These are phyloP conservation scores for Fusarium graminum DNA, from an alignment of 2,329 filamentous ascomycete species.

Conservation along the genomic window DNA sequence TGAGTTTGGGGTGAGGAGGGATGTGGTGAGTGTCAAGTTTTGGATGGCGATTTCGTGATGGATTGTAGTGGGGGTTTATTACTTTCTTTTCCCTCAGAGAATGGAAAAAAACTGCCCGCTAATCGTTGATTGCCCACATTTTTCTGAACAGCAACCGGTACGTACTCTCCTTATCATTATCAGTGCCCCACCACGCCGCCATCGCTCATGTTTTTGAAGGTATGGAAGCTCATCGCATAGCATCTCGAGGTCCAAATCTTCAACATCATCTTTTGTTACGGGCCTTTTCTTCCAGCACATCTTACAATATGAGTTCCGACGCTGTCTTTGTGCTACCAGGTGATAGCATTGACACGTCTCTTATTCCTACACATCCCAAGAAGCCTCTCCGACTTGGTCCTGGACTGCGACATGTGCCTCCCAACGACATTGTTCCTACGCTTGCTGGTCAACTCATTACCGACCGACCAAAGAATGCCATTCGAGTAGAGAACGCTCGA, in stretches of 20 bases:
- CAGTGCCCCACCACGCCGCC: constrained; percentile 29
- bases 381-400: constrained; percentile 84
- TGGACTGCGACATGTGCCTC: constrained; percentile 84
- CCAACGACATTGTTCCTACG: constrained; percentile 77
- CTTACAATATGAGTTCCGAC: constrained; percentile 66
- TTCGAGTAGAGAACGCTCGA: constrained; percentile 80
- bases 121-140: constrained; percentile 45
- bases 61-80: constrained; percentile 45
- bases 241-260: constrained; percentile 11
- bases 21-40: constrained; percentile 42
- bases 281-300: constrained; percentile 1
- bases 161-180: constrained; percentile 42
- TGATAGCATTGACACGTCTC: constrained; percentile 75
- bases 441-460: constrained; percentile 75
- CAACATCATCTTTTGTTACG: neutral
- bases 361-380: constrained; percentile 76
- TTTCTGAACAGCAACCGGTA: constrained; percentile 34
- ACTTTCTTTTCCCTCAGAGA: constrained; percentile 44
- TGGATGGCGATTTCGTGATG: constrained; percentile 37
- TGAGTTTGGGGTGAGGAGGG: constrained; percentile 20
- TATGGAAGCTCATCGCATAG: constrained; percentile 37
- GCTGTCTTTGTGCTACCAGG: constrained; percentile 83
- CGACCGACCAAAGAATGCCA: constrained; percentile 79
- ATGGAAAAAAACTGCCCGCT: constrained; percentile 48
- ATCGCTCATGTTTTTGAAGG: constrained; percentile 31